Evolutionary conservation across 2,329 filamentous ascomycete species (phyloP).

Genomic region (Stagonosporopsis tanaceti): DNA sequence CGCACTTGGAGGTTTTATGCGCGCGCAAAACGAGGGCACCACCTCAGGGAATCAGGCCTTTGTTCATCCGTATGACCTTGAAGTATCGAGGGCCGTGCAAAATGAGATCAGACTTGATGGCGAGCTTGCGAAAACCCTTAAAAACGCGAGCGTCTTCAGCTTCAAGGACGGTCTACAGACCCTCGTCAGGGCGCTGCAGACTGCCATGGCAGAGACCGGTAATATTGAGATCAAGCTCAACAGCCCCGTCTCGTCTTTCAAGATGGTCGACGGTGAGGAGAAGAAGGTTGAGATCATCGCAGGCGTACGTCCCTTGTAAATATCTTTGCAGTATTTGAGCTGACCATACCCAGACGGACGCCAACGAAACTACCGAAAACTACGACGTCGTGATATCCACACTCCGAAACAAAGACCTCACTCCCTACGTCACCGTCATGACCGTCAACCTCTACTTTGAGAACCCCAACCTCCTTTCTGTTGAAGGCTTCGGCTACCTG

Average conservation of each 20-base stretch:
- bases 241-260: conserved; percentile 36
- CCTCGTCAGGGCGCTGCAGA: conserved; percentile 48
- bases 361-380: conserved; percentile 24
- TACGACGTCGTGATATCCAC: conserved; percentile 46
- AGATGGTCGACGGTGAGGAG: conserved; percentile 19
- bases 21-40: conserved; percentile 27
- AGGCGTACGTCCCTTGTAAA: conserved; percentile 28
- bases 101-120: conserved; percentile 47
- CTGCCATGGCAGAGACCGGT: conserved; percentile 46
- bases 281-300: conserved; percentile 34
- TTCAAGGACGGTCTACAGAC: conserved; percentile 56
- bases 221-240: conserved; percentile 52
- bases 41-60: conserved; percentile 12
- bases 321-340: background rate
- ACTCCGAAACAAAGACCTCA: conserved; percentile 56
- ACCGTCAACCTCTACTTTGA: conserved; percentile 90
- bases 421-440: conserved; percentile 81
- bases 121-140: conserved; percentile 43
- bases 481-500: conserved; percentile 87
- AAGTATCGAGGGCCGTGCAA: conserved; percentile 38
- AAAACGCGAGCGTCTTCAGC: conserved; percentile 51
- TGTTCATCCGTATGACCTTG: conserved; percentile 34
- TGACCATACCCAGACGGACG: conserved; percentile 26
- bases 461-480: conserved; percentile 68
- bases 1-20: conserved; percentile 31